Base-by-base conservation (phyloP, 371 early-diverging fungal genomes). In the Saksenaea oblongispora region DNA sequence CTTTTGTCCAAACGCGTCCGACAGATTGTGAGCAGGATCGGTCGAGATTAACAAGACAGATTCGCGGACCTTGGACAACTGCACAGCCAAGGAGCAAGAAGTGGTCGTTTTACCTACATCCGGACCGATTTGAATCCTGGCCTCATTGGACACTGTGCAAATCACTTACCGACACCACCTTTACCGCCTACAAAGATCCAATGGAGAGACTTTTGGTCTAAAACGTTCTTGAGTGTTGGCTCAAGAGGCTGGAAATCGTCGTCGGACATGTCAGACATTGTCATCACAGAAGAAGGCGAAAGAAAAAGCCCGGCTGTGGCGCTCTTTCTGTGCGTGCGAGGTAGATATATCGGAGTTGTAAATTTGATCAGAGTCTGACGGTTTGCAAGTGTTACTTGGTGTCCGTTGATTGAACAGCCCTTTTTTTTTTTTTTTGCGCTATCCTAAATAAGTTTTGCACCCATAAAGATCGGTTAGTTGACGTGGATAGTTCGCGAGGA, bases 131-230 rank as follows among this genome's bases (percentile, higher is more conserved):
- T 56, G 34, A 17, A 42, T 57, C 15, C 37, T 41, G 14, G 56
- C 14, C n/a, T 37, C 27, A 5, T 35, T 22, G 24, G 10, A 8
- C 24, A 17, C 22, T 22, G 22, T 7, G 4, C 24, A 22, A 10
- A 76, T 17, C 17, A 57, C 83, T 93, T 96, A 80, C 98, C 99
- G 65, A 98, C 98, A 75, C 99, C 99, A 66, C 99, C 99, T 79
- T 98, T 98, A 64, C 98, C 98, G 69, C 98, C 99, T 47, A 97
- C 97, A 83, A 98, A 98, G 66, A 98, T 94, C 98, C 98, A 98
- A 56, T 95, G 90, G 47, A 98, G 86, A 17, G 96, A 91, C 22
- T 87, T 83, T 83, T 98, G 98, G 72, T 98, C 98, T 27, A 98
- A 81, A 47, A 98, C 89, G 70, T 98, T 98, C 79, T 94, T 90